A percentile compares a stretch with the other conserved stretches of the same genome.
These are phyloP conservation scores for Candida chauliodis DNA, from an alignment of 805 yeast species.

Conservation along the genomic window DNA sequence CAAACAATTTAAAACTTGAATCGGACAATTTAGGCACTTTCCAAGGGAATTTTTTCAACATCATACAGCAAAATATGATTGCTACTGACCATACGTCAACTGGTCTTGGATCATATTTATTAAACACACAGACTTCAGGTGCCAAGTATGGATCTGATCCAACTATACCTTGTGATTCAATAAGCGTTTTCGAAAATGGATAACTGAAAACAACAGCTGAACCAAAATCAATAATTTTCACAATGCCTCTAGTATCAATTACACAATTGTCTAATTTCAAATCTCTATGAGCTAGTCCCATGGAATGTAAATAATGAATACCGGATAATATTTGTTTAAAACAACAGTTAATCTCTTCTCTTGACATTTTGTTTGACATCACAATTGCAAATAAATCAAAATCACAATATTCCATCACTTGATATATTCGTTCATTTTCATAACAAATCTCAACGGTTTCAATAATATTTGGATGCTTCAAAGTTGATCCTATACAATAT, in stretches of 20 bases:
- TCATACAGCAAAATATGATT: conserved; percentile 84
- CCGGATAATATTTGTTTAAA: conserved; percentile 72
- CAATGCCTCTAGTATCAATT: conserved; percentile 65
- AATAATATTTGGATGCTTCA: conserved; percentile 78
- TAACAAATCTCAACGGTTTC: conserved; percentile 74
- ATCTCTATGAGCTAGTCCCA: conserved; percentile 83
- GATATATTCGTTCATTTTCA: conserved; percentile 68
- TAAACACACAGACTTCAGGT: conserved; percentile 66
- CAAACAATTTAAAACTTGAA: conserved; percentile 64
- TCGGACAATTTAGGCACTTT: conserved; percentile 71
- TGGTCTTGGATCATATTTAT: conserved; percentile 67
- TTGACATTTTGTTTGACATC: conserved; percentile 79
- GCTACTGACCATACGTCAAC: conserved; percentile 86
- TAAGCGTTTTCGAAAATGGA: conserved; percentile 60
- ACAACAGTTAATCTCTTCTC: conserved; percentile 80
- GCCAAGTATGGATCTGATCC: conserved; percentile 87
- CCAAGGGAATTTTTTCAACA: conserved; percentile 83
- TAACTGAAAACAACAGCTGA: conserved; percentile 79
- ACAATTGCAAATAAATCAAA: conserved; percentile 82
- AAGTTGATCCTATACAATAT: conserved; percentile 78
- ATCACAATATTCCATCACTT: conserved; percentile 94
- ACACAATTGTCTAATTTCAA: conserved; percentile 82
- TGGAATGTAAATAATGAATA: conserved; percentile 66
- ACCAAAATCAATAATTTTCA: conserved; percentile 80
- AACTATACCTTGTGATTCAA: conserved; percentile 69